Conservation (phyloP, 2,329 filamentous ascomycete genomes). For the Ophiostoma montium region DNA sequence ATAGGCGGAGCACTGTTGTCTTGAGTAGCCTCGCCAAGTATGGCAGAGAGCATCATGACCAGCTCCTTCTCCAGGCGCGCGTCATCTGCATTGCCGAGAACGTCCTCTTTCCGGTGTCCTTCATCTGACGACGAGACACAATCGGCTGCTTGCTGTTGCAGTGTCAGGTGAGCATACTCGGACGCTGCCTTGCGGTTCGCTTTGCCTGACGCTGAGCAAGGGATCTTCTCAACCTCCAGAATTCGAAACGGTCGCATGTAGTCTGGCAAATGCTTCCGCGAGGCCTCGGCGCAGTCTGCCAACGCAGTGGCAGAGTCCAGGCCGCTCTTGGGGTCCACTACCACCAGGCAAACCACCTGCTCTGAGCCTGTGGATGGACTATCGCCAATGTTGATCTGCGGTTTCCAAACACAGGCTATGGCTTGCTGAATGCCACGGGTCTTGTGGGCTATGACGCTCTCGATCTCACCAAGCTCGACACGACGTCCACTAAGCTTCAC, state of each 20-base stretch:
- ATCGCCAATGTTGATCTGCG: no score
- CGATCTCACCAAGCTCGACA: conserved; percentile 37
- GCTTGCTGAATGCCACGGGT: not conserved
- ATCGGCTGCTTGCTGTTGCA: no score
- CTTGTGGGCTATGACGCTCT: conserved; percentile 11
- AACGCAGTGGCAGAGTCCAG: conserved; percentile 17
- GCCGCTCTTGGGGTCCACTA: conserved; percentile 31
- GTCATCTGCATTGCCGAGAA: no score
- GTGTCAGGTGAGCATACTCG: no score
- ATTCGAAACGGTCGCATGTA: conserved; percentile 48
- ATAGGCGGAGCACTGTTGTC: not conserved
- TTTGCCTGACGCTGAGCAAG: no score
- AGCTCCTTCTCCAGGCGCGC: no score
- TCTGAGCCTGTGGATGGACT: conserved; percentile 11
- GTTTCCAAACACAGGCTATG: no score
- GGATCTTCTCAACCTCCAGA: conserved; percentile 26
- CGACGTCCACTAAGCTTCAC: conserved; percentile 50
- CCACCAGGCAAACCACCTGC: conserved; percentile 34
- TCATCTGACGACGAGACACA: no score
- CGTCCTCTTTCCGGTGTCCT: no score
- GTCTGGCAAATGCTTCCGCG: conserved; percentile 37
- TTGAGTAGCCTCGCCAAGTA: no score
- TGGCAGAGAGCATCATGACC: no score
- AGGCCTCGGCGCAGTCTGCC: conserved; percentile 24
- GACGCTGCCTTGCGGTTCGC: no score